A percentile compares a stretch with the other conserved stretches of the same genome.
Evolutionary conservation across 306 rosid species (phyloP).

Genomic region (Amphicarpaea edgeworthii): DNA sequence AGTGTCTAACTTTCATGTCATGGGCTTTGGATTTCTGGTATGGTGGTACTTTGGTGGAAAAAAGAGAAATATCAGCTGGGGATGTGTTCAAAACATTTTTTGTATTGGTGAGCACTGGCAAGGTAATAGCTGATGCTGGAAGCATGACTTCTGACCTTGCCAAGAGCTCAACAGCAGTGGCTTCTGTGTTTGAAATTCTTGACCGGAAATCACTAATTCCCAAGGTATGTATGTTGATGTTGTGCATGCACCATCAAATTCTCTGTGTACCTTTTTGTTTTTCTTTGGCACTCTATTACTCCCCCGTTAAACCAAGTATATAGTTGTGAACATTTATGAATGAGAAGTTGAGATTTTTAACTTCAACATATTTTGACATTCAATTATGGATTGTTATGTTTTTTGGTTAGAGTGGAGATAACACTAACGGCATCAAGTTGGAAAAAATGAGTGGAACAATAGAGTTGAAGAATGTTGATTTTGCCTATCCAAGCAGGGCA

Average conservation of each 20-base stretch:
- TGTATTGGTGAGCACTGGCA: conserved; percentile 89
- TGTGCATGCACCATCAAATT: background rate
- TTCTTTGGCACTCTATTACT: background rate
- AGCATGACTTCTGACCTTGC: conserved; percentile 98
- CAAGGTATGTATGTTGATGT: conserved; percentile 51
- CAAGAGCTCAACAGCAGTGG: conserved; percentile 79
- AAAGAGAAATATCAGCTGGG: conserved; percentile 80
- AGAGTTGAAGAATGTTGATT: conserved; percentile 86
- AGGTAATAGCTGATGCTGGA: conserved; percentile 98
- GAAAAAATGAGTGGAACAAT: conserved; percentile 72
- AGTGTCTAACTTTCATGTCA: conserved; percentile 89
- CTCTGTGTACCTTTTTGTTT: background rate
- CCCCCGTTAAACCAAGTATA: background rate
- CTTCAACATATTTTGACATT: background rate
- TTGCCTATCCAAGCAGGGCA: conserved; percentile 77
- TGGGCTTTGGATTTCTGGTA: conserved; percentile 99
- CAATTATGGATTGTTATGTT: background rate
- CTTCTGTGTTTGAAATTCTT: conserved; percentile 87
- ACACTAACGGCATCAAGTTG: conserved; percentile 57
- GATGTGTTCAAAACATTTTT: conserved; percentile 95
- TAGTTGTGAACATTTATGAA: background rate
- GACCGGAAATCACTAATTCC: conserved; percentile 83
- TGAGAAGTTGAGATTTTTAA: background rate
- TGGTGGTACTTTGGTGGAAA: conserved; percentile 83
- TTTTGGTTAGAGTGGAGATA: conserved; percentile 55